Percentiles rank a stretch among this genome's conserved stretches.
These are phyloP conservation scores for Mycogone perniciosa DNA, from an alignment of 2,329 filamentous ascomycete genomes.

Conservation along the genomic window DNA sequence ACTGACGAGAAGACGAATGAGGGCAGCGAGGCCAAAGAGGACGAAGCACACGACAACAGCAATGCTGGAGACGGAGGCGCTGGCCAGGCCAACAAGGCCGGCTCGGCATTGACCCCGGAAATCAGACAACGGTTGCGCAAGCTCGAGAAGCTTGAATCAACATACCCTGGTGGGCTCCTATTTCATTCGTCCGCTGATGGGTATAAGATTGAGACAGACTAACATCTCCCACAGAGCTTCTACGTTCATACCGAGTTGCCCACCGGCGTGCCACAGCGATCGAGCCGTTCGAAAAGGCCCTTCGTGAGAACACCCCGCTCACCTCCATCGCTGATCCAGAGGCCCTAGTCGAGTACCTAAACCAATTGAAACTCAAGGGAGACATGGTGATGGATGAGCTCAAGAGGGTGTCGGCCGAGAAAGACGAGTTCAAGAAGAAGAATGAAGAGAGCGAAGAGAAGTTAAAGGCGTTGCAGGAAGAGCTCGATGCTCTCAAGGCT, in stretches of 20 bases:
- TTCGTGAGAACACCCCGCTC: slow-evolving; percentile 88
- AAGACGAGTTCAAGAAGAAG: slow-evolving; percentile 73
- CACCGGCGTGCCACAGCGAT: slow-evolving; percentile 81
- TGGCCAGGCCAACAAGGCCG: slow-evolving; percentile 7
- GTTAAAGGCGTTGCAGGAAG: slow-evolving; percentile 54
- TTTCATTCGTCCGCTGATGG: not conserved
- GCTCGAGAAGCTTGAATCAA: slow-evolving; percentile 82
- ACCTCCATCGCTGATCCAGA: slow-evolving; percentile 81
- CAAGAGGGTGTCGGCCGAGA: slow-evolving; percentile 76
- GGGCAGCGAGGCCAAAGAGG: slow-evolving; percentile 17
- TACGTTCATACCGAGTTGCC: slow-evolving; percentile 86
- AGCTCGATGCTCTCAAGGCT: slow-evolving; percentile 48
- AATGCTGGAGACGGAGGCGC: slow-evolving; percentile 14
- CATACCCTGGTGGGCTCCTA: slow-evolving; percentile 64
- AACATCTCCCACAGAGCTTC: slow-evolving; percentile 53
- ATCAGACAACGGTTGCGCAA: slow-evolving; percentile 70
- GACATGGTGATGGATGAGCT: slow-evolving; percentile 94
- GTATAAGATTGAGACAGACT: slow-evolving; percentile 4
- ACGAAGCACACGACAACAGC: slow-evolving; percentile 14
- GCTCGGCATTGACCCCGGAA: slow-evolving; percentile 62
- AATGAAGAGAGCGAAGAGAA: slow-evolving; percentile 61
- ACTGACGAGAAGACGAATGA: slow-evolving; percentile 20
- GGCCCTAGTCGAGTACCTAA: slow-evolving; percentile 82
- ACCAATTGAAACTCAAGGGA: slow-evolving; percentile 74
- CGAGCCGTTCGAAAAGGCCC: slow-evolving; percentile 84